These are phyloP conservation scores for Diplotaxis tenuifolia DNA, from an alignment of 345 rosid species.

Conservation along the genomic window DNA sequence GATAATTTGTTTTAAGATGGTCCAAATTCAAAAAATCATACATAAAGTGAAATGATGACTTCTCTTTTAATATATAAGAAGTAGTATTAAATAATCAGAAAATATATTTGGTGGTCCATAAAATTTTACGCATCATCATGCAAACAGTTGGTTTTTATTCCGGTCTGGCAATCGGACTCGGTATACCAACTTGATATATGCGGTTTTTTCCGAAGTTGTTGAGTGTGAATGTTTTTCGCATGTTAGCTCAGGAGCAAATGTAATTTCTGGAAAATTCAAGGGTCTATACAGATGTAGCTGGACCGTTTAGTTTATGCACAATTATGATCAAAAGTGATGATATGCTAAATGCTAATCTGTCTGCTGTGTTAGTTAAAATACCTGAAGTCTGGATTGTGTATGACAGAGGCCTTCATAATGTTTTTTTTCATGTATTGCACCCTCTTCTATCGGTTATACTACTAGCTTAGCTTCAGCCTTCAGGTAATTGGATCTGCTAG, in stretches of 20 bases:
- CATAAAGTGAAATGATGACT: too few relatives aligned
- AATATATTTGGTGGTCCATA: not conserved
- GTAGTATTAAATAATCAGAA: not conserved
- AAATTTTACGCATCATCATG: not conserved
- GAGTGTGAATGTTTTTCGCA: too few relatives aligned
- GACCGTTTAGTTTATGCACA: not conserved
- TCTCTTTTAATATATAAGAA: too few relatives aligned
- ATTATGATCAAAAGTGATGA: not conserved
- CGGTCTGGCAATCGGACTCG: not conserved
- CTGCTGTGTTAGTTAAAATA: not conserved
- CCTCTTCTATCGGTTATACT: too few relatives aligned
- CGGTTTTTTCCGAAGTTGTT: not conserved
- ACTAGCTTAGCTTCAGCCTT: too few relatives aligned
- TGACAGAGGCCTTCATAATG: not conserved
- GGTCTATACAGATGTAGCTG: not conserved
- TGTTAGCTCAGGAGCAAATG: not conserved
- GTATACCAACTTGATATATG: not conserved
- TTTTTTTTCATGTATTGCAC: not conserved
- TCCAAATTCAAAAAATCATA: too few relatives aligned
- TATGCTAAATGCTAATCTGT: not conserved
- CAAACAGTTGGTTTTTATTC: not conserved
- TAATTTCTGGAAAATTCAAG: not conserved
- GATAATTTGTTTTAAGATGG: too few relatives aligned
- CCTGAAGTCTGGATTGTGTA: not conserved
- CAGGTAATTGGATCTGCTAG: too few relatives aligned